Conservation (phyloP, 2,329 filamentous ascomycete species). For the Lachnum nothofagi region DNA sequence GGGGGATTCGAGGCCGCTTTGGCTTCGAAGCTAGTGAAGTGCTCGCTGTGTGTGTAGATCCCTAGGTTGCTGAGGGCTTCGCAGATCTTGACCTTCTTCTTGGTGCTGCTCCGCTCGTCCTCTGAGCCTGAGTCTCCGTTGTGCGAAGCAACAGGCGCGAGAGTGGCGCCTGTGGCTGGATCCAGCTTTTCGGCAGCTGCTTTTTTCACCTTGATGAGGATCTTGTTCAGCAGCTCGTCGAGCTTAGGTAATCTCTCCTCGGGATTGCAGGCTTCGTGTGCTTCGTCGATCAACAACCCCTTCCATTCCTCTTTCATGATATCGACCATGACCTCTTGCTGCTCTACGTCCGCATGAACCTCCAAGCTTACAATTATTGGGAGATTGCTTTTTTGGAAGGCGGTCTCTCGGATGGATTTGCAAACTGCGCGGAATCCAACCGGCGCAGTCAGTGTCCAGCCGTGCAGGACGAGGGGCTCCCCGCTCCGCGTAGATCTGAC, state of each 20-base stretch:
- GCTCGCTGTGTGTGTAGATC: conserved; percentile 81
- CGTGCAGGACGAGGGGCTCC: conserved; percentile 80
- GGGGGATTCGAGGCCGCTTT: conserved; percentile 54
- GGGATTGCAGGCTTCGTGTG: conserved; percentile 41
- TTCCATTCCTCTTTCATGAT: conserved; percentile 91
- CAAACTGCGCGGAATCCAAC: conserved; percentile 85
- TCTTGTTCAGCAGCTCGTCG: conserved; percentile 69
- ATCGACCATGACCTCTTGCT: conserved; percentile 87
- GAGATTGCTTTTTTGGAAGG: conserved; percentile 69
- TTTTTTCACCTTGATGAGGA: conserved; percentile 76
- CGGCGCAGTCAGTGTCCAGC: conserved; percentile 80
- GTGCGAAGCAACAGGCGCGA: conserved; percentile 18
- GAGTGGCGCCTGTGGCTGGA: conserved; percentile 9
- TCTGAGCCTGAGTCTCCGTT: conserved; percentile 30
- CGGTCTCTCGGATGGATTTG: conserved; percentile 69
- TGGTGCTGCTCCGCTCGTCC: conserved; percentile 26
- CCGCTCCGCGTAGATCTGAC: conserved; percentile 30
- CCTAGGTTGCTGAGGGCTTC: conserved; percentile 68
- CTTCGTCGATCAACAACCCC: conserved; percentile 61
- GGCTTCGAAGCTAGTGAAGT: conserved; percentile 68
- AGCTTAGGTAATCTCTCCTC: conserved; percentile 61
- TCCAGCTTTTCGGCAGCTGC: conserved; percentile 22
- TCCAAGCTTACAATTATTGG: conserved; percentile 91
- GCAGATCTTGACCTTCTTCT: conserved; percentile 53
- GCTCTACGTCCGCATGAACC: conserved; percentile 74